Base-by-base conservation (phyloP, 1,284 basidiomycete species). In the Moniliella sp. region DNA sequence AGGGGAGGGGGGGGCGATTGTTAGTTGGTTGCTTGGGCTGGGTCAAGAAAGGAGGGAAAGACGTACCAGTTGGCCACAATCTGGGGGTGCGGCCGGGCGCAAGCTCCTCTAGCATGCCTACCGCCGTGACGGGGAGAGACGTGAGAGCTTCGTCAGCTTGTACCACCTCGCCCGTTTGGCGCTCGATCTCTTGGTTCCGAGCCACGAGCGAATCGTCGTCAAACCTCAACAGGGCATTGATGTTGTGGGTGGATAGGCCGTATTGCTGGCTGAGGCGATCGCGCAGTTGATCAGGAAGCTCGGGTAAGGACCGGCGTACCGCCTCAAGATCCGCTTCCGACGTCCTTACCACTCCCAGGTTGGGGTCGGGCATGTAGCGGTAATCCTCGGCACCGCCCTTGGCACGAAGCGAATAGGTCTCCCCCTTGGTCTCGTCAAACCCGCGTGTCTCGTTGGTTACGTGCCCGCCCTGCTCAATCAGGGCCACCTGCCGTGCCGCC, bases 371-470 rank as follows among this genome's bases (percentile, higher is more conserved):
- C 82, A 99, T 86, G 64, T 93, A 99, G 4, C 88, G 70, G 60
- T 97, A 99, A 57, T 97, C 88, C 3, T 78, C 78, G 0, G 82
- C 77, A 48, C 84, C 79, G 52, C 93, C 88, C 61, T 99, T 97
- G 28, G 72, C 74, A 26, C 91, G 70, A 36, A 94, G 62, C 13
- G 67, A 67, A 62, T 73, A 86, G 0, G 91, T 97, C 50, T 76
- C 69, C 8, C 75, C 76, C 2, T 67, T 73, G 33, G 74, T 65
- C 57, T 86, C 81, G 58, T 94, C 73, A 51, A 86, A 84, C 0
- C 82, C 82, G 16, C 83, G 71, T 1, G 91, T 97, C 62, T 94
- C 82, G 61, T 88, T 83, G 9, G 66, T 56, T 0, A 88, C 70
- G 1, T 48, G 25, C 11, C 57, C 45, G 2, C 68, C 69, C 0